Evolutionary conservation across 2,329 filamentous ascomycete species (phyloP).

Genomic region (Hymenotorrendiella dingleyae): DNA sequence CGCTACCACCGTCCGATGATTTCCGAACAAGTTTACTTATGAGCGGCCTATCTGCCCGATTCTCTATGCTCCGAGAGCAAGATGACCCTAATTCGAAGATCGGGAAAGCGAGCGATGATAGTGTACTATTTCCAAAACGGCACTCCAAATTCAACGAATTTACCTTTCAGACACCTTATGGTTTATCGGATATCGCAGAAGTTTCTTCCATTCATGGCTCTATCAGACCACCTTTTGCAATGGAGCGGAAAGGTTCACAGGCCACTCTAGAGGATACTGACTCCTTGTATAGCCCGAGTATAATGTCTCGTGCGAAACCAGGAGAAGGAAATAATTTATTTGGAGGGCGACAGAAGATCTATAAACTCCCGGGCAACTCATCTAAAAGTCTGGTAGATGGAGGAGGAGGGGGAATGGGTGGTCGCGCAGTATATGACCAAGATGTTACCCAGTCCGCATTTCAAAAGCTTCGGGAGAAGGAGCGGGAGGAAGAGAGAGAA

Average conservation of each 20-base stretch:
- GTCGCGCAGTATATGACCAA: conserved; percentile 73
- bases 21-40: conserved; percentile 95
- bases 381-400: conserved; percentile 33
- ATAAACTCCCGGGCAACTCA: conserved; percentile 63
- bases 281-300: conserved; percentile 52
- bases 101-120: conserved; percentile 93
- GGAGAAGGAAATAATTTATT: conserved; percentile 90
- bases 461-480: conserved; percentile 59
- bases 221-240: conserved; percentile 50
- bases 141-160: conserved; percentile 72
- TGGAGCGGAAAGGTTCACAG: conserved; percentile 57
- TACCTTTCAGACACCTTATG: conserved; percentile 36
- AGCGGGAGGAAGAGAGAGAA: conserved; percentile 35
- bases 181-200: conserved; percentile 81
- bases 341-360: conserved; percentile 92
- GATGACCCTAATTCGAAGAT: conserved; percentile 85
- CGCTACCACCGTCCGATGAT: conserved; percentile 76
- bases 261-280: conserved; percentile 60
- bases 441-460: conserved; percentile 81
- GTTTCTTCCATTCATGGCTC: conserved; percentile 71
- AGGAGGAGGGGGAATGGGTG: conserved; percentile 45
- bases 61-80: conserved; percentile 94
- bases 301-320: conserved; percentile 81
- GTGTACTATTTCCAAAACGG: conserved; percentile 73
- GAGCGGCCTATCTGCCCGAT: conserved; percentile 89